Percentiles rank a stretch among this genome's conserved stretches.
phyloP scores from a whole-genome alignment of 441 rosid genomes.

The Bruguiera hainesii region DNA sequence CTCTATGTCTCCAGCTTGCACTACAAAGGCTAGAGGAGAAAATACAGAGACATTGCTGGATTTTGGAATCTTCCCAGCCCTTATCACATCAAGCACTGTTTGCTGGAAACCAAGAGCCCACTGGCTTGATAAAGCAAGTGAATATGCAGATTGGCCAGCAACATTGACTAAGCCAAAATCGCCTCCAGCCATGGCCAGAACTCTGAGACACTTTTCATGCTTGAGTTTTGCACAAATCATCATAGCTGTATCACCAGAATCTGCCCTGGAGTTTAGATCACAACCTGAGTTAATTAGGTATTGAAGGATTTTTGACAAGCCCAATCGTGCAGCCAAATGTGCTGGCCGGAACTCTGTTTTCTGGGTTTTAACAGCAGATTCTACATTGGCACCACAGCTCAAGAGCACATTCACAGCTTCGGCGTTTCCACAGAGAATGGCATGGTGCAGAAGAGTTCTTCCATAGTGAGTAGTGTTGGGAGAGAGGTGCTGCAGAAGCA shows the following conservation, averaged over 20 bases:
- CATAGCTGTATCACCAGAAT: slow-evolving; percentile 73
- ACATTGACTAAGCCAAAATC: slow-evolving; percentile 70
- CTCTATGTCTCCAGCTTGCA: slow-evolving; percentile 67
- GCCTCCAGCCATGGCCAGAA: slow-evolving; percentile 69
- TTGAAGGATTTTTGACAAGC: slow-evolving; percentile 49
- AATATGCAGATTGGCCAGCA: slow-evolving; percentile 44
- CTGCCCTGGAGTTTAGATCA: slow-evolving; percentile 63
- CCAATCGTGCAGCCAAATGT: slow-evolving; percentile 89
- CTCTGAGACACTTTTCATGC: slow-evolving; percentile 53
- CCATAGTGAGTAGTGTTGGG: slow-evolving; percentile 53
- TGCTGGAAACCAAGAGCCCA: slow-evolving; percentile 73
- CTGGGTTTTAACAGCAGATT: slow-evolving; percentile 46
- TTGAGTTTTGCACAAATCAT: slow-evolving; percentile 62
- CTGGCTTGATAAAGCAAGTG: slow-evolving; percentile 47
- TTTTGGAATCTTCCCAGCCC: slow-evolving; percentile 49
- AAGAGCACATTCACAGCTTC: slow-evolving; percentile 70
- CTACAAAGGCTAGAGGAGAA: slow-evolving; percentile 55
- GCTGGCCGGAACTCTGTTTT: slow-evolving; percentile 59
- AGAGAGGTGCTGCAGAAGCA: slow-evolving; percentile 54
- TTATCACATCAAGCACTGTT: slow-evolving; percentile 49
- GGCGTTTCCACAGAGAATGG: slow-evolving; percentile 71
- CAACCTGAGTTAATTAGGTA: slow-evolving; percentile 57
- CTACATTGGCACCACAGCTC: slow-evolving; percentile 57
- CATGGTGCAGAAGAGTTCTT: slow-evolving; percentile 92
- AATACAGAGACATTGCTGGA: slow-evolving; percentile 58